phyloP scores from a whole-genome alignment of 2,329 filamentous ascomycete species.

The Lasiodiplodia hormozganensis region DNA sequence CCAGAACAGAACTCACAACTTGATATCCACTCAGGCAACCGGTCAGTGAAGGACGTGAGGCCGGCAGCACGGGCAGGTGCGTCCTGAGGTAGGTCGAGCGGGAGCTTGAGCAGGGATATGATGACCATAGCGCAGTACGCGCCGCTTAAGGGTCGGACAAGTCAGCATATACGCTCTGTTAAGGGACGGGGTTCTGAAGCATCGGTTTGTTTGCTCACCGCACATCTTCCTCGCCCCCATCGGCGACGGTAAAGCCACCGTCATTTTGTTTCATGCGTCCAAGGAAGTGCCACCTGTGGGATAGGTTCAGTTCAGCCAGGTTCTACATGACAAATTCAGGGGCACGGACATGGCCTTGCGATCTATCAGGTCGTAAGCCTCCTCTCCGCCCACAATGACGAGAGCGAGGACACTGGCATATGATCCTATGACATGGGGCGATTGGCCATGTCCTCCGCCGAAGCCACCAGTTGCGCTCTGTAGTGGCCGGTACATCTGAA shows the following conservation, averaged over 20 bases:
- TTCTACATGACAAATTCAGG: constrained; percentile 2
- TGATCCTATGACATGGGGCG: constrained; percentile 85
- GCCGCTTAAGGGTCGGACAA: constrained; percentile 61
- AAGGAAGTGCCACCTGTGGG: constrained; percentile 78
- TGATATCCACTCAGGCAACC: constrained; percentile 79
- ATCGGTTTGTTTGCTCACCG: constrained; percentile 61
- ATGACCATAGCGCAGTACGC: constrained; percentile 91
- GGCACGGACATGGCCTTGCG: constrained; percentile 71
- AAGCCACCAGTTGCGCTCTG: constrained; percentile 88
- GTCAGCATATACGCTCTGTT: constrained; percentile 29
- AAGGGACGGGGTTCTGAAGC: constrained; percentile 11
- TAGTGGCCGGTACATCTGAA: constrained; percentile 77
- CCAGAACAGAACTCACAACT: constrained; percentile 65
- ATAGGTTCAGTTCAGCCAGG: constrained; percentile 43
- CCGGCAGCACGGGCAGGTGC: constrained; percentile 69
- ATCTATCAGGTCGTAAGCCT: constrained; percentile 78
- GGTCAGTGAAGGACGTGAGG: constrained; percentile 75
- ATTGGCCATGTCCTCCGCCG: constrained; percentile 90
- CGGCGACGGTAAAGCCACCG: constrained; percentile 87
- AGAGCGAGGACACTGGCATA: constrained; percentile 86
- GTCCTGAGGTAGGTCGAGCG: constrained; percentile 76
- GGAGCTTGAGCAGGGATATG: constrained; percentile 82
- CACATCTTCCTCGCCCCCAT: constrained; percentile 91
- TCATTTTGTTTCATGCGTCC: constrained; percentile 83
- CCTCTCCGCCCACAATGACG: constrained; percentile 76